A percentile compares a stretch with the other conserved stretches of the same genome.
phyloP scores from a whole-genome alignment of 805 yeast species.

The Ogataea methanolica region DNA sequence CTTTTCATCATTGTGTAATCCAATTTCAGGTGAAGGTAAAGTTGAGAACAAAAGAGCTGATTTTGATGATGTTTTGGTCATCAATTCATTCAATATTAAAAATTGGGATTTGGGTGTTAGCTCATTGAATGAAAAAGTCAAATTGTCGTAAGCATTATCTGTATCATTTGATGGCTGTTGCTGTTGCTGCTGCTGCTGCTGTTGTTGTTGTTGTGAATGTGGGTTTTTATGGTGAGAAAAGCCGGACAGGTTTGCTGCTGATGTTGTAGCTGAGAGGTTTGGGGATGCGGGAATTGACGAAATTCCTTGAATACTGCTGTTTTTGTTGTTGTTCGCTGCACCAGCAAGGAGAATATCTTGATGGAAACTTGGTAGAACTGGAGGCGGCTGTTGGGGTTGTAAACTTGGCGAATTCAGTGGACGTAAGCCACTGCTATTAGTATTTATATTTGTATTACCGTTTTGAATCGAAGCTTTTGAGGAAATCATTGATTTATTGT shows the following conservation, averaged over 20 bases:
- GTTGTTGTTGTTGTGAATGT: background rate
- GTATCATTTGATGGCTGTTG: background rate
- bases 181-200: too few species aligned
- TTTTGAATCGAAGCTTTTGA: background rate
- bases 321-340: too few species aligned
- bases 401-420: background rate
- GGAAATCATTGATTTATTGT: slow-evolving; percentile 13
- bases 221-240: background rate
- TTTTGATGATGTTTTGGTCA: slow-evolving; percentile 54
- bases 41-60: slow-evolving; percentile 85
- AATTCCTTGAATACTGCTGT: background rate
- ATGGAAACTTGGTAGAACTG: background rate
- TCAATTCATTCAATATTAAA: slow-evolving; percentile 78
- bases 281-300: too few species aligned
- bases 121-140: slow-evolving; percentile 59
- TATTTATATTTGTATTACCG: background rate
- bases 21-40: slow-evolving; percentile 80
- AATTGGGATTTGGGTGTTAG: slow-evolving; percentile 93
- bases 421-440: background rate
- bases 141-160: slow-evolving; percentile 18
- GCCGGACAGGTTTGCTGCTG: background rate
- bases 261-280: too few species aligned
- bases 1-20: slow-evolving; percentile 66
- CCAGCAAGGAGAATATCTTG: background rate
- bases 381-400: background rate